Conservation (phyloP, 1,139 yeast species). For the Suhomyces panamericanus region DNA sequence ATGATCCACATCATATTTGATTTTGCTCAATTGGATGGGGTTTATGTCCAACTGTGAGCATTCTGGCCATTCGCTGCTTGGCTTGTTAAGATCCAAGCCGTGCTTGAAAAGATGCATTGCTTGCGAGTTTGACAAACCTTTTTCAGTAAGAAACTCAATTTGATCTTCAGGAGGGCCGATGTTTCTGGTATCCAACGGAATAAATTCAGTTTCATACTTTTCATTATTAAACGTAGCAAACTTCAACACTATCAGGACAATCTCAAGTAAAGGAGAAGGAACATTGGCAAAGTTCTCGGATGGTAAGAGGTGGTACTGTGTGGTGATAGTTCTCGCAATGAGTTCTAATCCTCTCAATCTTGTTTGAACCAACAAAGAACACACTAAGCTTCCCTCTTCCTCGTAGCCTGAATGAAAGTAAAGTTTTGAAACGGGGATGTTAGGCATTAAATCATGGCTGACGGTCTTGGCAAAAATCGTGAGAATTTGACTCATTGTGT, state of each 20-base stretch:
- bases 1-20: constrained; percentile 13
- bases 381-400: constrained; percentile 23
- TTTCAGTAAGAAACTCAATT: constrained; percentile 42
- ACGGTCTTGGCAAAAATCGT: constrained; percentile 42
- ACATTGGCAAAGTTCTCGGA: constrained; percentile 7
- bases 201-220: constrained; percentile 31
- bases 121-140: constrained; percentile 42
- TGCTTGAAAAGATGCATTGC: constrained; percentile 43
- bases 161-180: constrained; percentile 56
- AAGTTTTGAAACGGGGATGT: constrained; percentile 26
- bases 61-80: constrained; percentile 25
- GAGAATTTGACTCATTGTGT: constrained; percentile 43
- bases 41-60: constrained; percentile 26
- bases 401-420: constrained; percentile 30
- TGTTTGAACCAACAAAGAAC: constrained; percentile 42
- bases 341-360: constrained; percentile 41
- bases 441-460: constrained; percentile 25
- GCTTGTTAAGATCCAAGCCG: constrained; percentile 22
- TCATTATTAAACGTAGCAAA: constrained; percentile 18
- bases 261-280: constrained; percentile 11
- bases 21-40: constrained; percentile 25
- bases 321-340: constrained; percentile 18
- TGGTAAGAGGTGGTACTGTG: constrained; percentile 5
- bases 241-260: constrained; percentile 3
- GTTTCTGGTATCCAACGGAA: constrained; percentile 48